Conservation (phyloP, 495 filamentous ascomycete species). For the Talaromyces wortmannii region DNA sequence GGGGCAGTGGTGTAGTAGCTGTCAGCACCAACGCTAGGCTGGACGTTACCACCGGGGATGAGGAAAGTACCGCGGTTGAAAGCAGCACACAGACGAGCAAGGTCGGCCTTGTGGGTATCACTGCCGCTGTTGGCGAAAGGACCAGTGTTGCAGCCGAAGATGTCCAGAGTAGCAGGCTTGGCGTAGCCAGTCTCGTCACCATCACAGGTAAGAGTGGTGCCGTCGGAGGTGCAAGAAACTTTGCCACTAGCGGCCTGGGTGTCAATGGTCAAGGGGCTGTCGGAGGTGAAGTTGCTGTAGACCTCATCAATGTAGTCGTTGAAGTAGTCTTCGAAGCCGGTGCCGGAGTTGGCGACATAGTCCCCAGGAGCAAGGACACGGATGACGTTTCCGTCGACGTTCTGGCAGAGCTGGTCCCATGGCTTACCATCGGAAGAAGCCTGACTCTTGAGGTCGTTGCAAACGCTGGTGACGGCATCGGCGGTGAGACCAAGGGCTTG, state of each 20-base stretch:
- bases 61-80: slow-evolving; percentile 63
- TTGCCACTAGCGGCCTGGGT: slow-evolving; percentile 50
- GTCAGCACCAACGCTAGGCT: slow-evolving; percentile 40
- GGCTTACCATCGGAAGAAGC: slow-evolving; percentile 21
- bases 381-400: slow-evolving; percentile 8
- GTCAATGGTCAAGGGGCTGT: slow-evolving; percentile 46
- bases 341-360: not conserved
- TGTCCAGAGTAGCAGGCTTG: slow-evolving; percentile 52
- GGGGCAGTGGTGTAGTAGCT: slow-evolving; percentile 46
- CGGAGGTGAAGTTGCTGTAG: slow-evolving; percentile 50
- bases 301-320: slow-evolving; percentile 54
- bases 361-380: slow-evolving; percentile 1
- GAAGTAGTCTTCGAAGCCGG: slow-evolving; percentile 43
- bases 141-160: slow-evolving; percentile 64
- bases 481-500: slow-evolving; percentile 22
- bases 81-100: slow-evolving; percentile 59
- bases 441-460: slow-evolving; percentile 25
- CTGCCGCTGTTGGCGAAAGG: slow-evolving; percentile 49
- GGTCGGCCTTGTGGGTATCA: slow-evolving; percentile 41
- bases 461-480: slow-evolving; percentile 24
- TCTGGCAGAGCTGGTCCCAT: slow-evolving; percentile 32
- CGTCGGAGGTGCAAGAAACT: slow-evolving; percentile 43
- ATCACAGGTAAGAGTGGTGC: slow-evolving; percentile 37
- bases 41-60: slow-evolving; percentile 21
- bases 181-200: not conserved